Evolutionary conservation across 495 filamentous ascomycete genomes (phyloP).

Genomic region (Cryomyces minteri): DNA sequence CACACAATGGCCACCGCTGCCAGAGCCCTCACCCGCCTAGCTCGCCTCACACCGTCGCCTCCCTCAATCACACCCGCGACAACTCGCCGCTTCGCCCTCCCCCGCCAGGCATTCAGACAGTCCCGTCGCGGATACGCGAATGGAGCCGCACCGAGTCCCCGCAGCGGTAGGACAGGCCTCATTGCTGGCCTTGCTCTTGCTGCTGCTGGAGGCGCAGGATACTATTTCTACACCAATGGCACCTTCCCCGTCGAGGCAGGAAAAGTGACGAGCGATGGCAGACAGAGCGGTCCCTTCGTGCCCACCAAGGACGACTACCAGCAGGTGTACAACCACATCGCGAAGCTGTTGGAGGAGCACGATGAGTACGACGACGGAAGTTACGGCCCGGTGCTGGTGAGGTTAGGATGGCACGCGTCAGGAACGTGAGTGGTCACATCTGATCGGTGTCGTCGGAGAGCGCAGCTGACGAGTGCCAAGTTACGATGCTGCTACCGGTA

Average conservation of each 20-base stretch:
- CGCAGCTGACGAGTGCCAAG: too few species aligned
- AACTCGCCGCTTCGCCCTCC: slow-evolving; percentile 33
- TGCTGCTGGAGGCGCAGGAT: slow-evolving; percentile 41
- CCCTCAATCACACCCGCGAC: slow-evolving; percentile 25
- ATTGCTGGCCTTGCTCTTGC: slow-evolving; percentile 38
- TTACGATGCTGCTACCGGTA: slow-evolving; percentile 75
- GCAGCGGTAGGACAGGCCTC: slow-evolving; percentile 23
- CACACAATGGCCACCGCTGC: slow-evolving; percentile 3
- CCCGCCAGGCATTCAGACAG: slow-evolving; percentile 41
- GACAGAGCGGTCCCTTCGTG: slow-evolving; percentile 4
- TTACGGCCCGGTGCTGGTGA: slow-evolving; percentile 57
- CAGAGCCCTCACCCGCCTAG: slow-evolving; percentile 4
- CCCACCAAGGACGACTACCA: slow-evolving; percentile 63
- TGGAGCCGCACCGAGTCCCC: slow-evolving; percentile 33
- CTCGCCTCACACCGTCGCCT: slow-evolving; percentile 28
- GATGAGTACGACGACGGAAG: slow-evolving; percentile 94
- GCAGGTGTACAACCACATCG: slow-evolving; percentile 84
- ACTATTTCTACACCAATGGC: slow-evolving; percentile 50
- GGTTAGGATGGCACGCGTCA: slow-evolving; percentile 19
- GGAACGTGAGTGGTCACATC: slow-evolving; percentile 7
- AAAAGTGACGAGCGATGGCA: slow-evolving; percentile 7
- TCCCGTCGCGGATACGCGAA: slow-evolving; percentile 64
- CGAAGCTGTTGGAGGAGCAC: slow-evolving; percentile 59
- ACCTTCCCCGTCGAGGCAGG: slow-evolving; percentile 4
- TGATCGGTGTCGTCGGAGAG: slow-evolving; percentile 13